A percentile compares a stretch with the other conserved stretches of the same genome.
These are phyloP conservation scores for Nothophytophthora sp. DNA, from an alignment of 352 stramenopile species.

Conservation along the genomic window DNA sequence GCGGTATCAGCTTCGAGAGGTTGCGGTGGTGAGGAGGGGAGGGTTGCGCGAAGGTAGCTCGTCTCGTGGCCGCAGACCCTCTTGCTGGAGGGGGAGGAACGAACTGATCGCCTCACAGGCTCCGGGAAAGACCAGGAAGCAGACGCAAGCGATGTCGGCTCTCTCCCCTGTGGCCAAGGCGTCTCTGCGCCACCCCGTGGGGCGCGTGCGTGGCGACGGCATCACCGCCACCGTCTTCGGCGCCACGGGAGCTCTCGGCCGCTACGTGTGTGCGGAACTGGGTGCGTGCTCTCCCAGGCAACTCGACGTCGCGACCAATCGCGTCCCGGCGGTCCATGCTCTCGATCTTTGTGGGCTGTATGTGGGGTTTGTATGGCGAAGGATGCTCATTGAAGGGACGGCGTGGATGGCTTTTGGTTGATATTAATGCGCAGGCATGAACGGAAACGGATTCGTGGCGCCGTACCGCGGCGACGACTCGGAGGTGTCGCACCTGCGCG, in stretches of 20 bases:
- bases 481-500: constrained; percentile 94
- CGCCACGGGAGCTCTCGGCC: constrained; percentile 93
- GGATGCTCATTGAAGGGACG: neutral
- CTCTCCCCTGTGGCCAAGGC: constrained; percentile 79
- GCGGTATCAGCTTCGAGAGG: too few species aligned
- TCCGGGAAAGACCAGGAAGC: constrained; percentile 7
- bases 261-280: constrained; percentile 94
- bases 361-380: too few species aligned
- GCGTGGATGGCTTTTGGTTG: neutral
- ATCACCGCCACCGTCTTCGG: constrained; percentile 97
- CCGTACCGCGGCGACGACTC: constrained; percentile 95
- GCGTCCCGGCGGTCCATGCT: constrained; percentile 15
- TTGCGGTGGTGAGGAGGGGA: too few species aligned
- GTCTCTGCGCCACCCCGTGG: constrained; percentile 73
- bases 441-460: constrained; percentile 78
- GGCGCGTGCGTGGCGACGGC: constrained; percentile 71
- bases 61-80: constrained; percentile 17
- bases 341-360: neutral
- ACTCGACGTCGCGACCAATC: neutral
- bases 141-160: constrained; percentile 58
- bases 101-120: neutral
- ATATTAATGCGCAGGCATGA: constrained; percentile 36
- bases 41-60: constrained; percentile 38
- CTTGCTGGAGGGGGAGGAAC: constrained; percentile 5
- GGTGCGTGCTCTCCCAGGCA: constrained; percentile 54